Evolutionary conservation across 192 early-diverging fungal genomes (phyloP).

Genomic region (Umbelopsis sp.): DNA sequence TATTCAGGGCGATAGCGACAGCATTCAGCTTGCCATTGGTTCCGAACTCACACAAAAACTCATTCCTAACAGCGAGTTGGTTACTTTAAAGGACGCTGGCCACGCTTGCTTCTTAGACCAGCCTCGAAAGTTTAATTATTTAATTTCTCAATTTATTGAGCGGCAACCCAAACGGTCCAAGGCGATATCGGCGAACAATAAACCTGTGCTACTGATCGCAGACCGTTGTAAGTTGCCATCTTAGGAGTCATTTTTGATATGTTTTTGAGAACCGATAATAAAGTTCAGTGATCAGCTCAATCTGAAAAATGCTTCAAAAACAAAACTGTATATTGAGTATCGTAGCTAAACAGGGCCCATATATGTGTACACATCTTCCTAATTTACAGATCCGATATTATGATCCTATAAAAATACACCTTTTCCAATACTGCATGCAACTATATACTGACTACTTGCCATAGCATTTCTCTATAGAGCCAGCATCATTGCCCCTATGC

Average conservation of each 20-base stretch:
- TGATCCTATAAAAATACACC: no score
- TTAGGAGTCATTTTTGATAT: no score
- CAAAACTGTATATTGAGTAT: no score
- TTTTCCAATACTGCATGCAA: background rate
- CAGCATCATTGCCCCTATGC: background rate
- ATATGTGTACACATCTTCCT: no score
- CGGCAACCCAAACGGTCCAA: background rate
- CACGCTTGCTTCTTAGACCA: constrained; percentile 11
- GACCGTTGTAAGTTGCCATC: no score
- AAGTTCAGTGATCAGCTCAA: no score
- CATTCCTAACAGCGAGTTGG: constrained; percentile 8
- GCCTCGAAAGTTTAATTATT: background rate
- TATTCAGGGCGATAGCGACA: background rate
- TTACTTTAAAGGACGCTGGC: background rate
- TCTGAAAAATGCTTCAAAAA: no score
- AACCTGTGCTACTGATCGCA: no score
- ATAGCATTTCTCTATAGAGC: constrained; percentile 17
- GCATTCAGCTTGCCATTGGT: background rate
- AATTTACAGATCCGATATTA: no score
- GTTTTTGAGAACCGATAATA: no score
- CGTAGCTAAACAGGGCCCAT: no score
- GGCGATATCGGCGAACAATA: no score
- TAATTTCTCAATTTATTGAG: background rate
- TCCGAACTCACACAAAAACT: background rate
- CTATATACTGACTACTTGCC: background rate